These are phyloP conservation scores for Saturnispora halmiae DNA, from an alignment of 805 yeast genomes.

Conservation along the genomic window DNA sequence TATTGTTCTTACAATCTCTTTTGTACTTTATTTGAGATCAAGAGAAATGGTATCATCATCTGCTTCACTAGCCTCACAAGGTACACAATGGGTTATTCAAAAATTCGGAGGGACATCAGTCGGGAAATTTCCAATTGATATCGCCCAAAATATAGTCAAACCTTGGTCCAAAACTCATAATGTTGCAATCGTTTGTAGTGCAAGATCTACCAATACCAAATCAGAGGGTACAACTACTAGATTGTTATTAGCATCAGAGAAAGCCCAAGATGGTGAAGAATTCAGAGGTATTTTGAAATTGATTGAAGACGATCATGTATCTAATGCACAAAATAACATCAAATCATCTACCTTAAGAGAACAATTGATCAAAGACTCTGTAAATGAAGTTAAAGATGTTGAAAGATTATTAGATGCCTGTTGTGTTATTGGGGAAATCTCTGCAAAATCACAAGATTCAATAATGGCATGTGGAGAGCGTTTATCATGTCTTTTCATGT, in stretches of 20 bases:
- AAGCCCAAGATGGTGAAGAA: conserved; percentile 46
- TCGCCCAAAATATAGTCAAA: conserved; percentile 76
- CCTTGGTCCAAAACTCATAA: conserved; percentile 48
- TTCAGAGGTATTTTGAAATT: conserved; percentile 51
- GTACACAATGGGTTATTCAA: conserved; percentile 65
- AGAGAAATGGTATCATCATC: conserved; percentile 15
- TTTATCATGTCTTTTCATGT: conserved; percentile 81
- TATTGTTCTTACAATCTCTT: background rate
- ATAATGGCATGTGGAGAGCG: conserved; percentile 94
- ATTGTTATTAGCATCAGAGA: conserved; percentile 73
- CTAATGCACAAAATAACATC: conserved; percentile 56
- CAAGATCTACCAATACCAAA: conserved; percentile 84
- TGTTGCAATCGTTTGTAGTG: conserved; percentile 94
- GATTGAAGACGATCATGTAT: conserved; percentile 69
- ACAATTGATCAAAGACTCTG: conserved; percentile 50
- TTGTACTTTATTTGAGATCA: too few relatives aligned
- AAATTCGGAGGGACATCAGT: conserved; percentile 97
- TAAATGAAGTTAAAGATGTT: conserved; percentile 57
- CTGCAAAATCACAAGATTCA: conserved; percentile 77
- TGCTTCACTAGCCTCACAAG: conserved; percentile 19
- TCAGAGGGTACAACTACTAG: conserved; percentile 94
- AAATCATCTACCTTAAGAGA: conserved; percentile 36
- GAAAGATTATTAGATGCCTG: conserved; percentile 74
- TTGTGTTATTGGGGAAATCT: conserved; percentile 83
- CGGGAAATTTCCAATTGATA: conserved; percentile 84